Evolutionary conservation across 352 stramenopile genomes (phyloP), one percentile per base, ranked within the genome.

Genomic region (Phytophthora litchii): DNA sequence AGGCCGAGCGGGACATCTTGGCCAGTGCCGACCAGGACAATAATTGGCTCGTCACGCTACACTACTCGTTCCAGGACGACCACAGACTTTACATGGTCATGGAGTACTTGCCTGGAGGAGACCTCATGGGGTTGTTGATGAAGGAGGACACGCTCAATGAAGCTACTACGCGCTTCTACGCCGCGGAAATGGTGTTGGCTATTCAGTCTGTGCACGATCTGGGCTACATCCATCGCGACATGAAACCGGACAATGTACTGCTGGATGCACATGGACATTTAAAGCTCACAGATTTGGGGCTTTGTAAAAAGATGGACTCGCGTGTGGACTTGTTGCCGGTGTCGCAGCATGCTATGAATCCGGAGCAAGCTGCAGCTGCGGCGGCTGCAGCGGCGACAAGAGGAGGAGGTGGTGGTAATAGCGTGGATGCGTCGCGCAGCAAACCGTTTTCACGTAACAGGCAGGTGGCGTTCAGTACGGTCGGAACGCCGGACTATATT

Each of bases 121-220:
- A 99, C 77, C 86, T 99, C 49, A 99, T 99, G 97, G 97, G 89
- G 47, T 70, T 99, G 16, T 82, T 99, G 27, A 99, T 99, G 74
- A 99, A 99, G 54, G 86, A 99, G 63, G 97, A 99, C 74, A 99
- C 95, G 54, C 75, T 95, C 5, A 85, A 76, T 51, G 86, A 95
- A 58, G 76, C 74, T 44, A 92, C 83, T 7, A 94, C 88, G 37
- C 82, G 83, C 45, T 98, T 99, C 62, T 99, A 99, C 75, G 98
- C 98, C 54, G 97, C 96, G 2, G 97, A 99, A 77, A 98, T 98
- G 61, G 87, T 98, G 38, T 83, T 98, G 66, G 98, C 97, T 10
- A 98, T 99, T 57, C 93, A 97, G 60, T 97, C 89, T 25, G 96
- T 99, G 29, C 98, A 99, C 82, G 89, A 96, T 16, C 70, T 99